Conservation (phyloP, 73 alveolate species). For the Diophrys sp. region DNA sequence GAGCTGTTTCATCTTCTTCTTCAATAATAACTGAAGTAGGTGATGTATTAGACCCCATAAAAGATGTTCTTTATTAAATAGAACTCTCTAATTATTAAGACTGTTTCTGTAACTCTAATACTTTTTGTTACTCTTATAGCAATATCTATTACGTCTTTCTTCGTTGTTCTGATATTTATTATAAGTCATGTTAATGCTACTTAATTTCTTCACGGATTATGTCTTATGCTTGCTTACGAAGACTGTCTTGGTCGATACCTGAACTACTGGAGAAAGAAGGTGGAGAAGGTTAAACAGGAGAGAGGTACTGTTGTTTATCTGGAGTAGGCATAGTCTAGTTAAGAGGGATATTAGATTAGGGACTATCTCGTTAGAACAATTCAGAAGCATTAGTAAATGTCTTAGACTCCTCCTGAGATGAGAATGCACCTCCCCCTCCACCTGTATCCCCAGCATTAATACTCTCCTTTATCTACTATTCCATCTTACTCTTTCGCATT, state of each 20-base stretch:
- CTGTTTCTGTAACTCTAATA: no score
- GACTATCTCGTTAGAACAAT: no score
- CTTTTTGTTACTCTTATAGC: neutral
- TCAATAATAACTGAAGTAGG: no score
- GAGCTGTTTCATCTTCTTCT: no score
- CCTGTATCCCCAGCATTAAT: neutral
- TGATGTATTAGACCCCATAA: neutral
- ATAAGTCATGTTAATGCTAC: neutral
- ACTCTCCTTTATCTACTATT: neutral
- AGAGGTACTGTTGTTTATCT: neutral
- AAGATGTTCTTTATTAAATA: neutral
- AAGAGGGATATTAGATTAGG: no score
- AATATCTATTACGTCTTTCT: neutral
- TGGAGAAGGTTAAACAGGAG: neutral
- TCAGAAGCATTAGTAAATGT: no score
- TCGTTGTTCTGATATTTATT: neutral
- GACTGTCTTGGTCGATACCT: neutral
- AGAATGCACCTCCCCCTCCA: neutral
- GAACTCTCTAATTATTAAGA: neutral
- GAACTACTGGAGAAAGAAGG: neutral
- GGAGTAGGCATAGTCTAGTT: no score
- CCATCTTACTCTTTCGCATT: neutral
- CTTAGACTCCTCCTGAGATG: neutral
- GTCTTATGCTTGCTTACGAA: neutral
- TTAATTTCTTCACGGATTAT: neutral